Conservation (phyloP, 2,329 filamentous ascomycete species). For the Aspergillus eucalypticola region DNA sequence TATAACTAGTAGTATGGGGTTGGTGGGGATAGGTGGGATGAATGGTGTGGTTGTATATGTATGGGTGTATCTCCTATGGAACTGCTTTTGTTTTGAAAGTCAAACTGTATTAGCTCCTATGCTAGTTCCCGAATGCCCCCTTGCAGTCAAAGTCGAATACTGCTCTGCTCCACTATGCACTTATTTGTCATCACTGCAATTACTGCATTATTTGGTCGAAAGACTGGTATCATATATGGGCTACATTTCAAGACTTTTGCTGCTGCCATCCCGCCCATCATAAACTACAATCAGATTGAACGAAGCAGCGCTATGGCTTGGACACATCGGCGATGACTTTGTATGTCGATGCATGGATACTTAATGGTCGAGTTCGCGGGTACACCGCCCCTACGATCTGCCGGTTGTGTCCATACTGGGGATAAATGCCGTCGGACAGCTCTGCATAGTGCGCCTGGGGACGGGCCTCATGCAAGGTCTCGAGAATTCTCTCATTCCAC, state of each 20-base stretch:
- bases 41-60: no score
- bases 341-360: conserved; percentile 44
- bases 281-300: background rate
- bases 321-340: conserved; percentile 43
- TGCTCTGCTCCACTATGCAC: no score
- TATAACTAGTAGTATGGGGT: no score
- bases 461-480: conserved; percentile 59
- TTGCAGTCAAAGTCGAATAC: no score
- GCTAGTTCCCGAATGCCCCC: no score
- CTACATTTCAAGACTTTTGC: background rate
- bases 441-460: conserved; percentile 62
- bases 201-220: no score
- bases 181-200: no score
- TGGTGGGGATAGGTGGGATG: no score
- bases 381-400: conserved; percentile 38
- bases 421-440: conserved; percentile 63
- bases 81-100: no score
- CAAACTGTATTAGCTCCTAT: no score
- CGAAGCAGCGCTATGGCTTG: conserved; percentile 31
- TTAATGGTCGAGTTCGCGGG: conserved; percentile 40
- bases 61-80: no score
- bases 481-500: conserved; percentile 69
- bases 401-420: conserved; percentile 33
- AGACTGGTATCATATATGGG: background rate
- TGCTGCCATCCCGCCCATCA: background rate